These are phyloP conservation scores for Hippophae gyantsensis DNA, from an alignment of 306 rosid species.

Conservation along the genomic window DNA sequence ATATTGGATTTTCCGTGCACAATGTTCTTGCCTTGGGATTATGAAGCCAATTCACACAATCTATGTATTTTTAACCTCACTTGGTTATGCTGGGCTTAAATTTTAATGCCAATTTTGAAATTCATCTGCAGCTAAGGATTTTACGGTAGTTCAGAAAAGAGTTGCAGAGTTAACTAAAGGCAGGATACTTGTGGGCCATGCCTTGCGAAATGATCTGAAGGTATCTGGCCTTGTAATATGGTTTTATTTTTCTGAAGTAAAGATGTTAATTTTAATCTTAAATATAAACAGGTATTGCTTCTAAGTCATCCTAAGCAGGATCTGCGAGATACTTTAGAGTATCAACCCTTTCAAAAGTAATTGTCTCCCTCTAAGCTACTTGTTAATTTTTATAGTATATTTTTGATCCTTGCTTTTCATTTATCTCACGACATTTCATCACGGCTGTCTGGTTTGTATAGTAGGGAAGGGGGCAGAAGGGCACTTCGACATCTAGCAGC, in stretches of 20 bases:
- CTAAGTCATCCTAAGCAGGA: slow-evolving; percentile 87
- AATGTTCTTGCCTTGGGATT: too few species aligned
- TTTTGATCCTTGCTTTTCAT: background rate
- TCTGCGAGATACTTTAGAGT: slow-evolving; percentile 69
- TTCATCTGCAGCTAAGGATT: slow-evolving; percentile 59
- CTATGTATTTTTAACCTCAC: too few species aligned
- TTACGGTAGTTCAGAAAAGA: slow-evolving; percentile 57
- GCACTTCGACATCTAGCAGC: slow-evolving; percentile 79
- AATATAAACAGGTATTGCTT: slow-evolving; percentile 54
- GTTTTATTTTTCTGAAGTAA: background rate
- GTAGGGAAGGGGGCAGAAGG: slow-evolving; percentile 46
- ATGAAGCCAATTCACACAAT: too few species aligned
- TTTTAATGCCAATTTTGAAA: slow-evolving; percentile 7
- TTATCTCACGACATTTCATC: slow-evolving; percentile 4
- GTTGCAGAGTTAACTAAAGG: slow-evolving; percentile 78
- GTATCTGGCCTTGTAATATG: slow-evolving; percentile 23
- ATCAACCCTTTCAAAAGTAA: slow-evolving; percentile 62
- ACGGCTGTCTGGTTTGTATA: slow-evolving; percentile 23
- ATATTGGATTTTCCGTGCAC: too few species aligned
- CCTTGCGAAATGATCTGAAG: slow-evolving; percentile 86
- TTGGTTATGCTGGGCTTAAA: background rate
- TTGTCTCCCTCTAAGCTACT: slow-evolving; percentile 2
- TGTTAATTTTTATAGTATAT: background rate
- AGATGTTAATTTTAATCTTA: slow-evolving; percentile 1
- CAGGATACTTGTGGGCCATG: slow-evolving; percentile 87